A percentile compares a stretch with the other conserved stretches of the same genome.
phyloP scores from a whole-genome alignment of 2,329 filamentous ascomycete species.

The Verticillium zaregamsianum region DNA sequence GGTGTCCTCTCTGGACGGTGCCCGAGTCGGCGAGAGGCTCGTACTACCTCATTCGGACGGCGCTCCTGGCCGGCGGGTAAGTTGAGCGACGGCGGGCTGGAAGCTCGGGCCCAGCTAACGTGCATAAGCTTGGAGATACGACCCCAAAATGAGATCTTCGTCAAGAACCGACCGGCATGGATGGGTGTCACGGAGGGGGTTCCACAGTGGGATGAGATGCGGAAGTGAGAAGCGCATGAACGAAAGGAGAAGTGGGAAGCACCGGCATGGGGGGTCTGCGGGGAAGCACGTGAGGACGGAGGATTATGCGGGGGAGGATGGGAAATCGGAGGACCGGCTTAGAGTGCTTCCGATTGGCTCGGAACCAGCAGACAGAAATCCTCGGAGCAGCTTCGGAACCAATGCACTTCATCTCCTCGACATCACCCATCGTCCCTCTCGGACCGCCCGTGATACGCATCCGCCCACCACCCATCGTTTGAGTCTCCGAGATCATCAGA shows the following conservation, averaged over 20 bases:
- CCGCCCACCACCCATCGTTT: neutral
- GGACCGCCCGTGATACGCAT: neutral
- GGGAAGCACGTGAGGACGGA: neutral
- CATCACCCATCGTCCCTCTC: neutral
- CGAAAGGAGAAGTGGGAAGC: too few relatives aligned
- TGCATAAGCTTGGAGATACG: constrained; percentile 5
- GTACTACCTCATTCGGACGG: constrained; percentile 18
- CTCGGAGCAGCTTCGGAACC: neutral
- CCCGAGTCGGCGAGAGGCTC: constrained; percentile 18
- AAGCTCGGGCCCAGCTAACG: neutral
- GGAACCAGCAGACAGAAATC: neutral
- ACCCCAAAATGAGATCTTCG: constrained; percentile 22
- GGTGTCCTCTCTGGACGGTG: constrained; percentile 21
- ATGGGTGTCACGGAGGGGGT: constrained; percentile 13
- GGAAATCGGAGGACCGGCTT: too few relatives aligned
- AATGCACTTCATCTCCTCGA: neutral
- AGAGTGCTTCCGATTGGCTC: neutral
- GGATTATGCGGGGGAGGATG: neutral
- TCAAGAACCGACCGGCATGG: constrained; percentile 21
- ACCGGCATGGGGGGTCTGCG: too few relatives aligned
- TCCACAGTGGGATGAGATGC: constrained; percentile 20
- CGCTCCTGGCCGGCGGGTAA: constrained; percentile 19
- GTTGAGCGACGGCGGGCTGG: constrained; percentile 1
- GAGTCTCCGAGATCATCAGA: neutral
- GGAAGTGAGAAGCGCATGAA: constrained; percentile 12